phyloP scores from a whole-genome alignment of 305 asterid genomes.

The Solanum chacoense region DNA sequence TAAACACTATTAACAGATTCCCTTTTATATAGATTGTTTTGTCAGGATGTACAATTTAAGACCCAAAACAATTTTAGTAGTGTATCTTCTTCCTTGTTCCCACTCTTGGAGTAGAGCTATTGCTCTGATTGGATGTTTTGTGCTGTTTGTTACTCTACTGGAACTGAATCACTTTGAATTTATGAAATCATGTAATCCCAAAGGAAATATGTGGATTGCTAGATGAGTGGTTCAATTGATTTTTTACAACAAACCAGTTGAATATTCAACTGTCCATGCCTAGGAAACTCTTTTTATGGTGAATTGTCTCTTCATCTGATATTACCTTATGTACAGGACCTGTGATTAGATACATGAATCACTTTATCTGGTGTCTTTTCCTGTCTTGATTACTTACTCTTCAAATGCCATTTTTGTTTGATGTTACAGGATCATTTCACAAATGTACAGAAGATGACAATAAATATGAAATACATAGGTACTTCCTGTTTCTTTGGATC shows the following conservation, averaged over 20 bases:
- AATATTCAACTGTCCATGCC: neutral
- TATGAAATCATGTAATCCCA: neutral
- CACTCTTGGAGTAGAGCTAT: neutral
- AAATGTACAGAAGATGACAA: conserved; percentile 46
- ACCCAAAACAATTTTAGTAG: neutral
- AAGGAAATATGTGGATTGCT: neutral
- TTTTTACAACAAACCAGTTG: neutral
- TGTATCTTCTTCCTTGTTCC: neutral
- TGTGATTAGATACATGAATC: neutral
- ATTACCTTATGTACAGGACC: neutral
- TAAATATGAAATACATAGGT: conserved; percentile 91
- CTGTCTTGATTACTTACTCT: neutral
- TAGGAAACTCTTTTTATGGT: neutral
- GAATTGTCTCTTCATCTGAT: neutral
- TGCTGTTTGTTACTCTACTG: neutral
- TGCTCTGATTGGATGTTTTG: neutral
- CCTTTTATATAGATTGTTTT: neutral
- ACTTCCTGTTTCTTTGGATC: conserved; percentile 2
- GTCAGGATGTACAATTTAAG: neutral
- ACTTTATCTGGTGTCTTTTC: neutral
- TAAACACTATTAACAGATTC: neutral
- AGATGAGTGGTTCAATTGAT: neutral
- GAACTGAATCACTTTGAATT: neutral
- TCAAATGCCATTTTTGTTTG: conserved; percentile 1
- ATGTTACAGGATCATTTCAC: conserved; percentile 80